Evolutionary conservation across 495 filamentous ascomycete genomes (phyloP), one percentile per base, ranked within the genome.

Genomic region (Niebla homalea): DNA sequence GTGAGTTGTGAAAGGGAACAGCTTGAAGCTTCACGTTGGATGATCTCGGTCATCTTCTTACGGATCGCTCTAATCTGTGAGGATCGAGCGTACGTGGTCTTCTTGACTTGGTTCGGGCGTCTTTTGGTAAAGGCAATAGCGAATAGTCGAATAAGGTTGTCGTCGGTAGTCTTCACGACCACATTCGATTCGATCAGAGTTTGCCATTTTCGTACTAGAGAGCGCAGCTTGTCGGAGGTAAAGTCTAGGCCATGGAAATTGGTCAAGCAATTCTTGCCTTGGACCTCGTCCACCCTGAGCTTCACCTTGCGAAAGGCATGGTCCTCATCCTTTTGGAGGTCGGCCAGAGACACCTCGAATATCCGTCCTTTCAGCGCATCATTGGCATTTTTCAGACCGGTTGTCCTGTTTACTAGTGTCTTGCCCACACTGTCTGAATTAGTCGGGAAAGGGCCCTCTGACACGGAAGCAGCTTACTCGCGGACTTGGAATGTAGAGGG

Each of bases 231-330:
- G 81, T 98, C 92, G 60, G 93, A 96, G 60, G 92, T 98, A 81
- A 98, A 97, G 76, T 98, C 92, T 67, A 98, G 79, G 60, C 92
- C 92, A 77, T 98, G 90, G 84, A 98, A 98, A 80, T 97, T 97
- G 75, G 92, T 98, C 61, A 98, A 77, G 73, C 92, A 98, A 81
- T 95, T 98, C 80, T 95, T 96, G 75, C 92, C 92, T 72, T 98
- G 92, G 52, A 98, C 82, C 72, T 98, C 92, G 64, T 98, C 92
- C 60, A 98, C 87, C 53, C 92, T 81, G 63, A 98, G 86, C 82
- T 96, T 96, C 69, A 98, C 77, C 79, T 98, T 98, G 74, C 92
- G 87, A 83, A 97, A 97, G 48, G 90, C 77, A 68, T 98, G 92
- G 72, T 97, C 92, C 78, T 98, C 92, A 66, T 98, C 92, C 72